Evolutionary conservation across 2,329 filamentous ascomycete species (phyloP), one percentile per base, ranked within the genome.

Genomic region (Monilinia vaccinii-corymbosi): DNA sequence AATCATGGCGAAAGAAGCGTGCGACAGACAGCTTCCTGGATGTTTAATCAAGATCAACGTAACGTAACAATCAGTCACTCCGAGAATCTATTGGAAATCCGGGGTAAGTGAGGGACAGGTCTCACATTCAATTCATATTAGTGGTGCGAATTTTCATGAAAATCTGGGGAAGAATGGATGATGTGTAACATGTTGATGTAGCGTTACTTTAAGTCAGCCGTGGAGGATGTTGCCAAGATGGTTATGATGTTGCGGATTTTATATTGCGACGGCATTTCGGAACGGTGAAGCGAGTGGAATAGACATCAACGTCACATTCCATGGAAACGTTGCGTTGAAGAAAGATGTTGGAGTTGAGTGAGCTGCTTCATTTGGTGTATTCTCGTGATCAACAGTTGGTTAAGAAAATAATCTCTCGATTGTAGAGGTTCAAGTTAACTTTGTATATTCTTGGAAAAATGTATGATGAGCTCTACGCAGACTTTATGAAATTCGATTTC

Each of bases 221-320:
- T 23, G 14, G n/a, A 34, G 14, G 23, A 44, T 38, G 11, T 21
- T 25, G 56, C 48, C 48, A 59, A 59, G 56, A 31, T 31, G 48
- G 48, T 28, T 21, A 46, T 36, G 28, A 18, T 46, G 25, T 25
- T 53, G 34, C 31, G 3, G 23, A 8, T 48, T 28, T 45, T 21
- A 53, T 53, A 51, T 59, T 53, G 3, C 32, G 40, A 21, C 45
- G 36, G 56, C 7, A 53, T 53, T 36, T 50, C 45, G 55, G 55
- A 50, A 58, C 34, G 55, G 21, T 11, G 45, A 38, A 23, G 45
- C 55, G 55, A 28, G n/a, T 58, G 13, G 10, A 8, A 40, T 31
- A 31, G 23, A 8, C 18, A n/a, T 36, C 34, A 21, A 21, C 45
- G 8, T 21, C 34, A 36, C n/a, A 16, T 40, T 50, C 7, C 7